Conservation (phyloP, 2,329 filamentous ascomycete genomes). For the Diaporthe sp. region DNA sequence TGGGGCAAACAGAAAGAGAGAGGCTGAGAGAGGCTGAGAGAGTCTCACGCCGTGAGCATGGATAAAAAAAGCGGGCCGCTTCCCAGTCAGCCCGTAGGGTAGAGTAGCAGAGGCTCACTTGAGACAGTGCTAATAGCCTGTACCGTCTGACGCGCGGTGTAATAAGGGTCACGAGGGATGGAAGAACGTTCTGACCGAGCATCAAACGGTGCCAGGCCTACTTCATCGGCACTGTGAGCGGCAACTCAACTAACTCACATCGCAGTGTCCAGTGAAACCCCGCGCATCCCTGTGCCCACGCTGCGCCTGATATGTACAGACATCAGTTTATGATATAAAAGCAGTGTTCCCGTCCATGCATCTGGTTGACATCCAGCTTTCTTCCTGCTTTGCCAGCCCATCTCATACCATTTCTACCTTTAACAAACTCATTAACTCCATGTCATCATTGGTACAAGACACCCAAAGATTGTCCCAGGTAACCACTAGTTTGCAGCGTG, state of each 20-base stretch:
- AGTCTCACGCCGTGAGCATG: conserved; percentile 31
- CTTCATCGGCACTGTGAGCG: no score
- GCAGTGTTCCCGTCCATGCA: background rate
- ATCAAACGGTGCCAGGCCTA: no score
- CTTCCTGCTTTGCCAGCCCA: background rate
- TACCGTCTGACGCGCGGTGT: conserved; percentile 24
- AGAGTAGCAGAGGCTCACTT: conserved; percentile 29
- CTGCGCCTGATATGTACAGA: background rate
- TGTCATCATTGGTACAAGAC: background rate
- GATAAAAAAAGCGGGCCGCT: conserved; percentile 27
- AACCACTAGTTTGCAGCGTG: no score
- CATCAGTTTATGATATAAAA: background rate
- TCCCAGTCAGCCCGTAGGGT: conserved; percentile 29
- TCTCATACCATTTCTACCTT: background rate
- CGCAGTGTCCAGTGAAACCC: background rate
- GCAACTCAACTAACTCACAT: background rate
- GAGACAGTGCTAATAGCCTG: conserved; percentile 33
- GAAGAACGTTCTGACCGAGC: no score
- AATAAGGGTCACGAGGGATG: conserved; percentile 18
- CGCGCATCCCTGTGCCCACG: no score
- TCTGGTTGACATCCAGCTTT: no score
- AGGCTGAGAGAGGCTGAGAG: background rate
- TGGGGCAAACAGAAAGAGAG: background rate
- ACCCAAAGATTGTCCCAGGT: background rate
- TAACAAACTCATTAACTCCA: background rate